phyloP scores from a whole-genome alignment of 768 basidiomycete species.

The Naganishia vaughanmartiniae region DNA sequence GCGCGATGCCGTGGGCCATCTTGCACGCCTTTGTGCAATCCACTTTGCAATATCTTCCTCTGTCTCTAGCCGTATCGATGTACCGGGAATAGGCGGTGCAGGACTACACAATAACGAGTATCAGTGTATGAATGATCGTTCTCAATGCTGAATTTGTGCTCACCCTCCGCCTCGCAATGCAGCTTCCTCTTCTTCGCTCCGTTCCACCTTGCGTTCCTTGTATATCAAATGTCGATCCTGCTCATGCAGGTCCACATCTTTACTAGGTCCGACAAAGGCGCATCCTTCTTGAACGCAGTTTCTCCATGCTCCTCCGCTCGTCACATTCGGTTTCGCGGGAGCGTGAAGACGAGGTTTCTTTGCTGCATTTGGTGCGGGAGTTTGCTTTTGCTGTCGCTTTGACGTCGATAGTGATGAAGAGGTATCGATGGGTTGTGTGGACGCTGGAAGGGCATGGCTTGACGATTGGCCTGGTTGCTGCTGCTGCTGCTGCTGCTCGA shows the following conservation, averaged over 20 bases:
- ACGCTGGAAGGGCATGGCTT: background rate
- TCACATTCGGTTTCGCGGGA: slow-evolving; percentile 12
- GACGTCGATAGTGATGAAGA: background rate
- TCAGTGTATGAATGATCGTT: background rate
- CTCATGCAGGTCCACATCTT: slow-evolving; percentile 50
- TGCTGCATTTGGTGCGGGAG: background rate
- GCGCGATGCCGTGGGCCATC: slow-evolving; percentile 71
- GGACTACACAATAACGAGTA: slow-evolving; percentile 32
- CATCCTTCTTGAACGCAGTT: slow-evolving; percentile 48
- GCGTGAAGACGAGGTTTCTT: slow-evolving; percentile 12
- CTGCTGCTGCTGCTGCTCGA: slow-evolving; percentile 27
- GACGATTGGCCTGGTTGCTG: background rate
- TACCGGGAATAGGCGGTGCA: slow-evolving; percentile 58
- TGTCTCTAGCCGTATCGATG: slow-evolving; percentile 70
- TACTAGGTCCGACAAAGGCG: slow-evolving; percentile 46
- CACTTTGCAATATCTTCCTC: slow-evolving; percentile 78
- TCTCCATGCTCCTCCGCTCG: slow-evolving; percentile 39
- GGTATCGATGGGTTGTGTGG: background rate
- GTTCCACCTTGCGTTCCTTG: slow-evolving; percentile 47
- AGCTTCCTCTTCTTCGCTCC: slow-evolving; percentile 35
- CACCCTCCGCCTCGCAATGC: slow-evolving; percentile 21
- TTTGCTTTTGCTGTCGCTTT: background rate
- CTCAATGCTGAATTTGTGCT: background rate
- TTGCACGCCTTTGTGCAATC: slow-evolving; percentile 81
- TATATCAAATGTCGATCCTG: slow-evolving; percentile 53